phyloP scores from a whole-genome alignment of 768 basidiomycete species.

The Mycena albidolilacea region DNA sequence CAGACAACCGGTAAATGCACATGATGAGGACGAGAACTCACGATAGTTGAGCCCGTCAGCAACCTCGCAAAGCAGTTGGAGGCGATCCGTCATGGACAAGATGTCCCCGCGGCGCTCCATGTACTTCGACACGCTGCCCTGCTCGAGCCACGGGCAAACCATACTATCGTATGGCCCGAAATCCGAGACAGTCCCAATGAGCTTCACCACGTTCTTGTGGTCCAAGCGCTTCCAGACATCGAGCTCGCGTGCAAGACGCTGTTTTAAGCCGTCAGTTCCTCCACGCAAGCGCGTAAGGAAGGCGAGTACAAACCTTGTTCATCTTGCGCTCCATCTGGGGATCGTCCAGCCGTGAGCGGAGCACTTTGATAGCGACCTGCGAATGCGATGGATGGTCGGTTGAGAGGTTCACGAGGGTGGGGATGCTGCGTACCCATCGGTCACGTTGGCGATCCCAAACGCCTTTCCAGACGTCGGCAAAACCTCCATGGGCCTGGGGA shows the following conservation, averaged over 20 bases:
- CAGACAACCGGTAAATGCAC: neutral
- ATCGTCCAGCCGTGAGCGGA: slow-evolving; percentile 53
- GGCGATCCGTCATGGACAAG: slow-evolving; percentile 51
- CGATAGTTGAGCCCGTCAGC: slow-evolving; percentile 57
- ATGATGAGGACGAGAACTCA: slow-evolving; percentile 40
- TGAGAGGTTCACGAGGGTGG: slow-evolving; percentile 10
- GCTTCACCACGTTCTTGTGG: slow-evolving; percentile 56
- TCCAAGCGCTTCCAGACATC: slow-evolving; percentile 54
- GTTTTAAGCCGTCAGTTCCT: neutral
- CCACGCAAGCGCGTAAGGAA: neutral
- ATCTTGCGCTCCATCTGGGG: slow-evolving; percentile 50
- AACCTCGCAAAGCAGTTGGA: slow-evolving; percentile 55
- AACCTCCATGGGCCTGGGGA: slow-evolving; percentile 59
- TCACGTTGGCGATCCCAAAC: slow-evolving; percentile 53
- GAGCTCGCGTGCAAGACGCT: slow-evolving; percentile 56
- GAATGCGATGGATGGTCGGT: neutral
- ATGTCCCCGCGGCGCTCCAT: slow-evolving; percentile 55
- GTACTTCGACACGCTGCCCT: slow-evolving; percentile 55
- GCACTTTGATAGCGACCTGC: slow-evolving; percentile 57
- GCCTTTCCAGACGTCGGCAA: slow-evolving; percentile 60
- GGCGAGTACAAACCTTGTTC: slow-evolving; percentile 43
- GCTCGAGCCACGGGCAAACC: slow-evolving; percentile 60
- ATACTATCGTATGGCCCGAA: slow-evolving; percentile 56
- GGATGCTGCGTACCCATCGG: slow-evolving; percentile 30
- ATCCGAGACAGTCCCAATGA: slow-evolving; percentile 53